Evolutionary conservation across 108 stramenopile genomes (phyloP), one percentile per base, ranked within the genome.

Genomic region (Bacterosira constricta): DNA sequence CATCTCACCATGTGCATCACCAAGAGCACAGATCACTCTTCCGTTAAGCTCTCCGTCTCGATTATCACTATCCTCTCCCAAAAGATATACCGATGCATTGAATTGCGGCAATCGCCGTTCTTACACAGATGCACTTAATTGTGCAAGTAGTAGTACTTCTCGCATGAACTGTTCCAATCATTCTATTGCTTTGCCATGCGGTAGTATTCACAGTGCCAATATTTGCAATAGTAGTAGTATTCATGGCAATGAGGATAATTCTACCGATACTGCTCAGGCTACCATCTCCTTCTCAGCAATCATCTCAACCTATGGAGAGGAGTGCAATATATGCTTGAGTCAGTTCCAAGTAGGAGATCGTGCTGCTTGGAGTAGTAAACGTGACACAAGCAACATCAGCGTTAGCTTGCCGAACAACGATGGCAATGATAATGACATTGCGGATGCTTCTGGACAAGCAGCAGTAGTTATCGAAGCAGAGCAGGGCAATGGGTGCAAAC

Each of bases 341-440:
- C 23, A 41, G 12, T 79, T 79, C 54, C 77, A 79, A 64, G 77
- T 79, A 12, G 77, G 77, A 1, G 77, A 79, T 61, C 69, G 69
- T 27, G 64, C 69, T 17, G 77, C 77, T 31, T 66, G 66, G 66
- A 39, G 37, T 4, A 65, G 36, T 15, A 29, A 65, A 9, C 36
- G 37, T 39, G n/a, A n/a, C n/a, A n/a, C n/a, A n/a, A n/a, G n/a
- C n/a, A n/a, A n/a, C n/a, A n/a, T n/a, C n/a, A n/a, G n/a, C n/a
- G n/a, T n/a, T n/a, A n/a, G n/a, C n/a, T n/a, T n/a, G n/a, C n/a
- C n/a, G n/a, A n/a, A n/a, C n/a, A n/a, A n/a, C n/a, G n/a, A 34
- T 12, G 38, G 13, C 10, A 63, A 46, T 49, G 12, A 13, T 10
- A 59, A 34, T 29, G 8, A 37, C 2, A 20, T 6, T 49, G 34